phyloP scores from a whole-genome alignment of 2,329 filamentous ascomycete species.

The Colletotrichum incanum region DNA sequence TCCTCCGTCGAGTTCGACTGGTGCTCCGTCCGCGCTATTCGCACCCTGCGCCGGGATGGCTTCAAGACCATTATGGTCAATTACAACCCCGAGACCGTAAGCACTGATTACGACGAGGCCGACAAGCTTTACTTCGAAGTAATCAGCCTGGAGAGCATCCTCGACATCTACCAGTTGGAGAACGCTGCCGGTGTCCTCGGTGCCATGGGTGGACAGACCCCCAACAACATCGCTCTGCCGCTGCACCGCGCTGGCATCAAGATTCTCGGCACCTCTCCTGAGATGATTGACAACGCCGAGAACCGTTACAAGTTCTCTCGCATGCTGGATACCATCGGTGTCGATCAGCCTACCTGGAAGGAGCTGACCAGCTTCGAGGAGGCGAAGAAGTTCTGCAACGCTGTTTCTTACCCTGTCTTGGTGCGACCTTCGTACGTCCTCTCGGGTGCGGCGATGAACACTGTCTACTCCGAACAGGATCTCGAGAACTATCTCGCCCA shows the following conservation, averaged over 20 bases:
- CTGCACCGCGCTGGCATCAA: constrained; percentile 92
- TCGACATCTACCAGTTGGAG: constrained; percentile 95
- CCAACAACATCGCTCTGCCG: constrained; percentile 96
- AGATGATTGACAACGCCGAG: constrained; percentile 99
- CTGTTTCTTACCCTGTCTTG: constrained; percentile 92
- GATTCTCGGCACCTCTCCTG: constrained; percentile 94
- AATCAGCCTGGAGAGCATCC: constrained; percentile 89
- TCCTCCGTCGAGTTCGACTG: constrained; percentile 99
- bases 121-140: constrained; percentile 97
- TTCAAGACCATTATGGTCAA: constrained; percentile 98
- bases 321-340: constrained; percentile 94
- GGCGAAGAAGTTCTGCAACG: constrained; percentile 87
- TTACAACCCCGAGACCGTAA: constrained; percentile 91
- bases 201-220: constrained; percentile 97
- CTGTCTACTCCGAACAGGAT: constrained; percentile 96
- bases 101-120: constrained; percentile 94
- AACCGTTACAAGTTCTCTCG: constrained; percentile 99
- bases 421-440: constrained; percentile 97
- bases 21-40: constrained; percentile 96
- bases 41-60: constrained; percentile 86
- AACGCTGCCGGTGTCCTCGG: constrained; percentile 87
- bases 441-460: constrained; percentile 99
- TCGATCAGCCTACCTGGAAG: constrained; percentile 98
- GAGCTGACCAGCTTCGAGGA: constrained; percentile 96
- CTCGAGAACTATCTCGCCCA: constrained; percentile 90